Percentiles rank a stretch among this genome's conserved stretches.
Evolutionary conservation across 2,329 filamentous ascomycete genomes (phyloP).

Genomic region (Fusarium sambucinum): DNA sequence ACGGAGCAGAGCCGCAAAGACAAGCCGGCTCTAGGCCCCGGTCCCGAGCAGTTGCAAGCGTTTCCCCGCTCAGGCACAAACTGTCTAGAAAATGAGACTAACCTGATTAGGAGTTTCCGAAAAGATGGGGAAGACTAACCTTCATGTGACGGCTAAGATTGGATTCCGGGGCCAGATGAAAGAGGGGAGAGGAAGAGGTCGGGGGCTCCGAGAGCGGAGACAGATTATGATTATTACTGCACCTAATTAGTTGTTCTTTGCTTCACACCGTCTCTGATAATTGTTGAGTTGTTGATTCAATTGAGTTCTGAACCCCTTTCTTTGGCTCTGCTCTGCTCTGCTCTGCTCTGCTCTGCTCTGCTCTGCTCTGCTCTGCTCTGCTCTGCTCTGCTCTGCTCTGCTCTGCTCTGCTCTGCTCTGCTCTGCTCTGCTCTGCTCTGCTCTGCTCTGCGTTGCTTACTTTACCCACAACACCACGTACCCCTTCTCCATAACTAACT

Average conservation of each 20-base stretch:
- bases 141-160: conserved; percentile 32
- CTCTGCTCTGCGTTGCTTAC: neutral
- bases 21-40: neutral
- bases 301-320: neutral
- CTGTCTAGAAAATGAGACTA: conserved; percentile 1
- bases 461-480: conserved; percentile 20
- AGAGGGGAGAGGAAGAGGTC: neutral
- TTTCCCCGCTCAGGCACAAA: conserved; percentile 27
- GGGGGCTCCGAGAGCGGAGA: conserved; percentile 24
- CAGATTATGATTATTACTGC: neutral
- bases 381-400: too few species aligned
- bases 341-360: too few species aligned
- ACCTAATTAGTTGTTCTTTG: neutral
- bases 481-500: neutral
- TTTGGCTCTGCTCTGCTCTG: neutral
- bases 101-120: conserved; percentile 8
- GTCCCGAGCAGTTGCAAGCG: neutral
- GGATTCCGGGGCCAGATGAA: conserved; percentile 7
- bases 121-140: conserved; percentile 1
- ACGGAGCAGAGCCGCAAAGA: conserved; percentile 28
- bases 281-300: conserved; percentile 16
- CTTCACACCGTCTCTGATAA: neutral
- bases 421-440: too few species aligned
- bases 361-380: too few species aligned
- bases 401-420: too few species aligned